Evolutionary conservation across 441 rosid species (phyloP).

Genomic region (Pelargonium myrrhifolium): DNA sequence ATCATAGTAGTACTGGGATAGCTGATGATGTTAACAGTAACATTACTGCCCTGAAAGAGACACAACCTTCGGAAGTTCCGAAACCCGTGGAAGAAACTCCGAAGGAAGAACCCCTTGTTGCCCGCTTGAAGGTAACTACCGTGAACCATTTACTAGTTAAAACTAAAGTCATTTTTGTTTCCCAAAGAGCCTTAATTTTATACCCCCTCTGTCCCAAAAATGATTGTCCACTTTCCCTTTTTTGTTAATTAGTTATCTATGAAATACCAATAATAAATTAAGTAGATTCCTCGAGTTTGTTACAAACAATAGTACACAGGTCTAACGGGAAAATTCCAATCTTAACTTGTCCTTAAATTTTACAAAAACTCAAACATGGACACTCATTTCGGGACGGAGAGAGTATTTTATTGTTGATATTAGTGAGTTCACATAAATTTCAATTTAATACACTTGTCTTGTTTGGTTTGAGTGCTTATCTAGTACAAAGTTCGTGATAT

Average conservation of each 20-base stretch:
- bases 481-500: background rate
- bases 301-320: no score
- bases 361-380: no score
- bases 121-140: constrained; percentile 66
- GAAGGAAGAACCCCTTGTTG: constrained; percentile 79
- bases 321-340: no score
- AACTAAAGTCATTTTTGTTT: background rate
- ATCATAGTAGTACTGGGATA: constrained; percentile 30
- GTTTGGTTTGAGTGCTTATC: background rate
- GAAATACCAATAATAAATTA: no score
- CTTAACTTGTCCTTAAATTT: no score
- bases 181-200: background rate
- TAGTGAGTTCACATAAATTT: background rate
- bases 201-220: no score
- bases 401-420: no score
- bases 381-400: no score
- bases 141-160: background rate
- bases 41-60: constrained; percentile 33
- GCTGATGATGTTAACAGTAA: constrained; percentile 33
- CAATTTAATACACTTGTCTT: background rate
- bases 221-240: no score
- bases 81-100: constrained; percentile 47
- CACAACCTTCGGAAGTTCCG: constrained; percentile 39
- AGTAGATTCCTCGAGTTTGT: no score
- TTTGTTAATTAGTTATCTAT: no score